Conservation (phyloP, 768 basidiomycete species). For the Terana coerulea region DNA sequence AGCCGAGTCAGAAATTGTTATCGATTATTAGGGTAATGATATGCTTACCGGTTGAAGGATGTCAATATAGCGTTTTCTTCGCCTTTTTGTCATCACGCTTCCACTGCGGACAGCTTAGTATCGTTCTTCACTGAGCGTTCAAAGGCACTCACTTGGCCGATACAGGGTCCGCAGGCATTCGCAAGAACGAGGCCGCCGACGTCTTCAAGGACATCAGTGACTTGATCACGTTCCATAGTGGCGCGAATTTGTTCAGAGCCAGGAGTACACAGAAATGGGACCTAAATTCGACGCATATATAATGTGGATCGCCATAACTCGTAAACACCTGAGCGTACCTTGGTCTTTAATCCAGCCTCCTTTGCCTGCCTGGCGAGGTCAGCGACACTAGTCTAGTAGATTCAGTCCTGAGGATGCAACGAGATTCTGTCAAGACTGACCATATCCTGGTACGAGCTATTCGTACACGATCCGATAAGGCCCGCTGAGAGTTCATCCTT, state of each 20-base stretch:
- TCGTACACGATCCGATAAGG: conserved; percentile 98
- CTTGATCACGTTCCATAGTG: conserved; percentile 91
- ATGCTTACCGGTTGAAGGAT: conserved; percentile 85
- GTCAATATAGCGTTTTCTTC: conserved; percentile 97
- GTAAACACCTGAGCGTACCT: conserved; percentile 35
- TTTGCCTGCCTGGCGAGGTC: conserved; percentile 89
- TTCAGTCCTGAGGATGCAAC: background rate
- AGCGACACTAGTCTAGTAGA: conserved; percentile 76
- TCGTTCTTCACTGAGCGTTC: background rate
- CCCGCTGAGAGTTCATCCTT: conserved; percentile 88
- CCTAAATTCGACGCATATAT: conserved; percentile 31
- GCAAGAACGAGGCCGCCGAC: conserved; percentile 95
- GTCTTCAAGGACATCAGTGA: conserved; percentile 76
- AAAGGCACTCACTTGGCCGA: conserved; percentile 68
- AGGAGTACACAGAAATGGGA: conserved; percentile 85
- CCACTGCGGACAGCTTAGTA: conserved; percentile 71
- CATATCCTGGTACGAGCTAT: conserved; percentile 97
- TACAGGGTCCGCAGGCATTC: conserved; percentile 98
- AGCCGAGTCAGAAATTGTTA: conserved; percentile 2
- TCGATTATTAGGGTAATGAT: background rate
- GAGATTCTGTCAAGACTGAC: conserved; percentile 38
- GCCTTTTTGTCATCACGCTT: conserved; percentile 83
- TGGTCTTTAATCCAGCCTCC: conserved; percentile 72
- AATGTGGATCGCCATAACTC: background rate
- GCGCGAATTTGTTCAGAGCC: conserved; percentile 96